A percentile compares a stretch with the other conserved stretches of the same genome.
These are phyloP conservation scores for Tremella yokohamensis DNA, from an alignment of 768 basidiomycete species.

Conservation along the genomic window DNA sequence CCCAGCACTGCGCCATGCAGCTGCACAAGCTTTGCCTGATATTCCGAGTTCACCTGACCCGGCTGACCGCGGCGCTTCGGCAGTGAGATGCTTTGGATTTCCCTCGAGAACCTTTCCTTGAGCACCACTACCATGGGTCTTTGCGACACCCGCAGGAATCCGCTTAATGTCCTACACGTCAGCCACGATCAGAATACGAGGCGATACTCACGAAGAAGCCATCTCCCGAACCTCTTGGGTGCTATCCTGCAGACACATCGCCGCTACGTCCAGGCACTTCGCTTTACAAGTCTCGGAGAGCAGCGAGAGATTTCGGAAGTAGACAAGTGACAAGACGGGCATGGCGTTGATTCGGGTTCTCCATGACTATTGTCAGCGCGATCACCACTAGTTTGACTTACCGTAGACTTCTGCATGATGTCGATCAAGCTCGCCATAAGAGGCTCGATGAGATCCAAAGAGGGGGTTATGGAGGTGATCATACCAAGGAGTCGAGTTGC, in stretches of 20 bases:
- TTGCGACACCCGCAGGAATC: slow-evolving; percentile 85
- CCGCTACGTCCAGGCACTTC: slow-evolving; percentile 74
- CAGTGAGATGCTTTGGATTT: slow-evolving; percentile 62
- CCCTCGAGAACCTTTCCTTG: slow-evolving; percentile 80
- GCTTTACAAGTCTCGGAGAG: slow-evolving; percentile 66
- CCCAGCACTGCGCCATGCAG: slow-evolving; percentile 90
- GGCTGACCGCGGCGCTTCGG: slow-evolving; percentile 60
- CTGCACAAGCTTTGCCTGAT: slow-evolving; percentile 67
- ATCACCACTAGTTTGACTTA: no score
- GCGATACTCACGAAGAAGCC: slow-evolving; percentile 62
- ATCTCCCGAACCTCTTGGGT: slow-evolving; percentile 91
- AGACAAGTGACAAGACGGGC: slow-evolving; percentile 83
- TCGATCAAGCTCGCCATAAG: slow-evolving; percentile 70
- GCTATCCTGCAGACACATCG: slow-evolving; percentile 80
- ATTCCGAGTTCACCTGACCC: slow-evolving; percentile 59
- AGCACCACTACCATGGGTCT: slow-evolving; percentile 77
- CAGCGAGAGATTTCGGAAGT: slow-evolving; percentile 79
- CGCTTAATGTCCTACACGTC: slow-evolving; percentile 61
- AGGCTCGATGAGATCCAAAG: slow-evolving; percentile 63
- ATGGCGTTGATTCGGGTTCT: slow-evolving; percentile 80
- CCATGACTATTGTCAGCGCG: slow-evolving; percentile 65
- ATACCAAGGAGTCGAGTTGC: slow-evolving; percentile 76
- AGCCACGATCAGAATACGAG: slow-evolving; percentile 25
- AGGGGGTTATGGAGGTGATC: slow-evolving; percentile 74
- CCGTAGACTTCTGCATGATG: slow-evolving; percentile 74